Evolutionary conservation across 177 flowering plant species (phyloP).

Genomic region (Telopea speciosissima): DNA sequence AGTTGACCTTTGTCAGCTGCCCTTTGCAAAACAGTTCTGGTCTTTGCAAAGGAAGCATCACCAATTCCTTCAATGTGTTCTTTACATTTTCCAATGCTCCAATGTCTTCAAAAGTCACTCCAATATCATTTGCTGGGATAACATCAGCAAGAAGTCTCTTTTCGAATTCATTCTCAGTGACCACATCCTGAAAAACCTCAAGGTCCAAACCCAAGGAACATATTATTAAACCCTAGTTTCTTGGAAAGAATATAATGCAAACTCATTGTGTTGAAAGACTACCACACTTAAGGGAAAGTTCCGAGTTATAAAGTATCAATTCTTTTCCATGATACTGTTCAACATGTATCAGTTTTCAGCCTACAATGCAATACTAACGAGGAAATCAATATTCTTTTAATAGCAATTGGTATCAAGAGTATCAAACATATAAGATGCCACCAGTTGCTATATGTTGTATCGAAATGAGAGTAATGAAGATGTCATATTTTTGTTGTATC

Average conservation of each 20-base stretch:
- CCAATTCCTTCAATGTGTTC: slow-evolving; percentile 90
- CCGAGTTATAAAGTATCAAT: too few species aligned
- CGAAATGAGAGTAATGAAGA: too few species aligned
- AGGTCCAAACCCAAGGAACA: neutral
- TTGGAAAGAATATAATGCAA: neutral
- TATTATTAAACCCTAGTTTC: neutral
- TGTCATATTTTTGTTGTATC: too few species aligned
- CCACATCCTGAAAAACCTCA: slow-evolving; percentile 33
- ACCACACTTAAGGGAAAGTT: too few species aligned
- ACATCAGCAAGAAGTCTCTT: slow-evolving; percentile 82
- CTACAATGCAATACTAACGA: too few species aligned
- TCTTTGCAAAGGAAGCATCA: slow-evolving; percentile 94
- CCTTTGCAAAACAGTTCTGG: slow-evolving; percentile 91
- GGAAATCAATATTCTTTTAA: too few species aligned
- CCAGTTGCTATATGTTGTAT: too few species aligned
- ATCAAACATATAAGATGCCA: too few species aligned
- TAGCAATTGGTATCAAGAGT: too few species aligned
- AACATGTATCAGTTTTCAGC: too few species aligned
- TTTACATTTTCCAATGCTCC: slow-evolving; percentile 90
- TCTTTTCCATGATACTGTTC: too few species aligned
- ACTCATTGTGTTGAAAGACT: neutral
- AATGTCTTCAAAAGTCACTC: slow-evolving; percentile 89
- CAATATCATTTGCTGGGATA: slow-evolving; percentile 84
- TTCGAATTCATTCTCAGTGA: slow-evolving; percentile 73
- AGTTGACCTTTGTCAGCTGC: slow-evolving; percentile 74